Base-by-base conservation (phyloP, 176 grass and related monocot species). In the Triticum urartu region DNA sequence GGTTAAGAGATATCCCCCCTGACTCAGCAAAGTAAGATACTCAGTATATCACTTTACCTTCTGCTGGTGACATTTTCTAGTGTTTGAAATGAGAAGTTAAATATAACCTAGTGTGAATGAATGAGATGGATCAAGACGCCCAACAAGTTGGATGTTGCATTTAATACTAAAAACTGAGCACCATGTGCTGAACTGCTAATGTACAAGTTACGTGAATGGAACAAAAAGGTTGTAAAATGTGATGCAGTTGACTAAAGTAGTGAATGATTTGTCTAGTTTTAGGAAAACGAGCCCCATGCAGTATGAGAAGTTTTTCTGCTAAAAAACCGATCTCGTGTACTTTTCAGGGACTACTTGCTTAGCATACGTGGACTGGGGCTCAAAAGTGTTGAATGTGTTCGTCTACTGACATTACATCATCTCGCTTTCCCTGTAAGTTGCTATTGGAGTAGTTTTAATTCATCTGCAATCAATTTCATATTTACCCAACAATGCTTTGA, bases 351-450 rank as follows among this genome's bases (percentile, higher is more conserved):
- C 52, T 99, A 87, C 88, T 84, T 99, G 47, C 87, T 99, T 48
- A 96, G 97, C 82, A 96, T 99, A 93, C 88, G 81, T 52, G 94
- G 97, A 93, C 73, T 99, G 83, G 97, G 97, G 43, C 93, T 99
- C 62, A 99, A 99, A 89, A 99, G 97, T 84, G 97, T 99, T 71
- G 97, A 99, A 79, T 99, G 97, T 83, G 85, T 99, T 36, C 97
- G 97, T 59, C 94, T 99, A 88, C 85, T 99, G 73, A 86, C 97
- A 60, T 88, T 99, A 39, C 94, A 94, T 87, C 94, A 99, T 90
- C 85, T 96, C 45, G 94, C 97, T 50, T 99, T 99, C 76, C 97
- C 97, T 28, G 97, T 99, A 92, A 94, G 91, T 88, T 88, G 33
- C 77, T 59, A 17, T 52, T 83, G 61, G 11, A 79, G 17, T 71